Evolutionary conservation across 2,329 filamentous ascomycete species (phyloP), one percentile per base, ranked within the genome.

Genomic region (Blastomyces parvus): DNA sequence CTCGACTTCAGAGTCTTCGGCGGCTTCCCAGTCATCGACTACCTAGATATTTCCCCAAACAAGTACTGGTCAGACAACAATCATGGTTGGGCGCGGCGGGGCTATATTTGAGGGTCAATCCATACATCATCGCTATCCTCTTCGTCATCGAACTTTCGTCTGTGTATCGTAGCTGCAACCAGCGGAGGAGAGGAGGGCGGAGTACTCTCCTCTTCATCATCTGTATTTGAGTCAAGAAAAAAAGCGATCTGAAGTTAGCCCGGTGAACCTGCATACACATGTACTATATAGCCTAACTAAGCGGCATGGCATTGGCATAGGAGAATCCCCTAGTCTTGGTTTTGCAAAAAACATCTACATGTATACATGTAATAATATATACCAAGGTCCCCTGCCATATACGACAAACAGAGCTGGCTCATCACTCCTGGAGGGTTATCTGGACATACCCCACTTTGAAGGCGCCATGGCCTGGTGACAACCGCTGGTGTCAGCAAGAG

Each of bases 1-100:
- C 81, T 99, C 94, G 70, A 87, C 93, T 72, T 99, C 94, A 66
- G 91, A 96, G 80, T 99, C 94, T 73, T 97, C 94, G 69, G 90
- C 92, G 64, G 90, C 93, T 72, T 97, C 92, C 94, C 94, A 99
- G 42, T 90, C 93, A 65, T 99, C 94, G 73, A 97, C 85, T 63
- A 97, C 90, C 88, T 96, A 67, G 8, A 64, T 55, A 2, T 42
- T 48, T 19, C 53, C 40, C 4, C 27, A 44, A 30, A 22, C 19
- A 30, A 17, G 59, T 8, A 33, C 13, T 4, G 11, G 27, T 38
- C 9, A n/a, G 19, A 11, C 1, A 19, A 19, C 30, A 4, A 17
- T 53, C 14, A 33, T 22, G 13, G 14, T 19, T 60, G n/a, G n/a
- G 30, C 14, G 27, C 19, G 17, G 14, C 8, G 59, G 14, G 2